Evolutionary conservation across 179 eudicot species (phyloP), one percentile per base, ranked within the genome.

Genomic region (Carnegiea gigantea): DNA sequence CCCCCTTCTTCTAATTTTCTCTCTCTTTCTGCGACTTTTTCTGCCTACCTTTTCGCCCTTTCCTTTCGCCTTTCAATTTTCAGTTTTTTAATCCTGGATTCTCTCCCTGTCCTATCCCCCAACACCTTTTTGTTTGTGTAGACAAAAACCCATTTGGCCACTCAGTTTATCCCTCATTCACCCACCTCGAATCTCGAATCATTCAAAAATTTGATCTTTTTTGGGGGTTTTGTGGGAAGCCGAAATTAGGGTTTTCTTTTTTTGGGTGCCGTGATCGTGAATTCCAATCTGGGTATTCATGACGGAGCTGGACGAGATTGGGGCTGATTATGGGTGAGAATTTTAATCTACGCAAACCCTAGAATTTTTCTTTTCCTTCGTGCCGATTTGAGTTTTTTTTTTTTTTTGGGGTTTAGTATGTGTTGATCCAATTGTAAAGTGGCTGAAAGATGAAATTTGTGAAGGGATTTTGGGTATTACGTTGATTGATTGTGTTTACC

Each of bases 291-390:
- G 75, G 77, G 77, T 67, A 20, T 64, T 62, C 11, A 89, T 88
- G 93, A 91, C 84, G 13, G 92, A 85, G 44, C 76, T 88, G 57
- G 92, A 85, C 36, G 92, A 88, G 82, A 88, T 89, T 83, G 93
- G 88, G 72, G 87, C 86, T 72, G 95, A 92, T 85, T 87, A 86
- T 80, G 86, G 90, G 95, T 92, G 75, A 76, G 83, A 46, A 33
- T 79, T 77, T 60, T 70, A 43, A 71, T 71, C 40, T 68, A 10
- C 64, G 17, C 67, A 46, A 23, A 71, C 77, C 59, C 79, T 24
- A 15, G 73, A 36, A 70, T 36, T 70, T 70, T 30, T 13, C 4
- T 5, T 14, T 1, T 17, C 21, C 20, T 33, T 9, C 6, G 9
- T 5, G 5, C n/a, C 10, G 20, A 3, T 64, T 38, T 51, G 3